Evolutionary conservation across 768 basidiomycete species (phyloP).

Genomic region (Galerina marginata): DNA sequence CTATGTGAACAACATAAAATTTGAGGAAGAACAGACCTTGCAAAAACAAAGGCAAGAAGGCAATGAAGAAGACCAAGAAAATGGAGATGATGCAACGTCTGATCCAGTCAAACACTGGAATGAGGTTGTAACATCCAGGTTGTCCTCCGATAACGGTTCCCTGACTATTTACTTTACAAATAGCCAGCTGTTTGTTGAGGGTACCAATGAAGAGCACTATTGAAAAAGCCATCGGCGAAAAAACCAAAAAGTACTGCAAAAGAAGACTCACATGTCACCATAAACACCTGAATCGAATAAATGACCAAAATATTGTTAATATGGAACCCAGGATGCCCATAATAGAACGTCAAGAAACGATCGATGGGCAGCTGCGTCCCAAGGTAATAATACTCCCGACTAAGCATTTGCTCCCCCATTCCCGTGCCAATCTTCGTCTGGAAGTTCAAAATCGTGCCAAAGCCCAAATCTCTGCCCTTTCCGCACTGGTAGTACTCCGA

Average conservation of each 20-base stretch:
- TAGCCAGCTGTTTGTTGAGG: constrained; percentile 89
- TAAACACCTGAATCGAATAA: constrained; percentile 96
- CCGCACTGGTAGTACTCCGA: constrained; percentile 99
- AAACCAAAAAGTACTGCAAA: constrained; percentile 4
- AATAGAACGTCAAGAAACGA: constrained; percentile 99
- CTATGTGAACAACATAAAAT: neutral
- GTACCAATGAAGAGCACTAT: constrained; percentile 94
- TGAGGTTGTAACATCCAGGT: constrained; percentile 93
- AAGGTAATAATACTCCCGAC: constrained; percentile 98
- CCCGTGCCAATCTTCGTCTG: constrained; percentile 99
- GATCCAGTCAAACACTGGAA: constrained; percentile 98
- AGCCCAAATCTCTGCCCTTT: constrained; percentile 98
- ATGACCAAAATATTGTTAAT: constrained; percentile 99
- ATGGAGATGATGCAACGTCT: constrained; percentile 96
- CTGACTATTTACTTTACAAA: constrained; percentile 85
- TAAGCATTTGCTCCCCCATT: constrained; percentile 99
- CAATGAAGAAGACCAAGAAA: constrained; percentile 98
- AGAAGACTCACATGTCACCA: constrained; percentile 80
- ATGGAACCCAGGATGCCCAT: constrained; percentile 99
- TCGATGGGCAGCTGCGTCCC: constrained; percentile 98
- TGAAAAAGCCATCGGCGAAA: constrained; percentile 8
- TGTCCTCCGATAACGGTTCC: constrained; percentile 85
- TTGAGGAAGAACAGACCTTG: constrained; percentile 67
- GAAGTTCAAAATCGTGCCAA: constrained; percentile 99
- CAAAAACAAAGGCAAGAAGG: constrained; percentile 94